Percentiles rank a stretch among this genome's conserved stretches.
Conservation (phyloP, 371 early-diverging fungal species). For the Actinomortierella ambigua region DNA sequence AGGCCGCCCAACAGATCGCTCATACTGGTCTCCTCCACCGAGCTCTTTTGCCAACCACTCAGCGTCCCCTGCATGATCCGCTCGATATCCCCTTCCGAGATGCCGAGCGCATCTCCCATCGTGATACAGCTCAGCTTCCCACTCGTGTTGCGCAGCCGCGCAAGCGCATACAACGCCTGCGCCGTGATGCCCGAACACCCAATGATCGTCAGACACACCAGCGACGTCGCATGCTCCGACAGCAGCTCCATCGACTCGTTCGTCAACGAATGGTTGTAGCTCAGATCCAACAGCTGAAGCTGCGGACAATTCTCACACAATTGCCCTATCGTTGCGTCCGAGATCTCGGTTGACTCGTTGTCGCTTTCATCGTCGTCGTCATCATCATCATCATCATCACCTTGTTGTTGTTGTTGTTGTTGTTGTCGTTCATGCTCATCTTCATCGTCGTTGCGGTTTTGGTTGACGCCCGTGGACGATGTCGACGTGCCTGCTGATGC, state of each 20-base stretch:
- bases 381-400: background rate
- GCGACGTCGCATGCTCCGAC: slow-evolving; percentile 24
- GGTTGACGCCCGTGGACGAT: too few species aligned
- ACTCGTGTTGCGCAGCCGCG: slow-evolving; percentile 26
- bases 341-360: slow-evolving; percentile 9
- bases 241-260: slow-evolving; percentile 40
- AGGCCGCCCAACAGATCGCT: slow-evolving; percentile 41
- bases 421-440: background rate
- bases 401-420: background rate
- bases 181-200: slow-evolving; percentile 44
- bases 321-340: slow-evolving; percentile 21
- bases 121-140: slow-evolving; percentile 46
- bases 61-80: slow-evolving; percentile 43
- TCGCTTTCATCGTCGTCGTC: background rate
- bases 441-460: background rate
- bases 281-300: slow-evolving; percentile 43
- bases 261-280: slow-evolving; percentile 38
- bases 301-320: slow-evolving; percentile 36
- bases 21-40: slow-evolving; percentile 39
- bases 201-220: slow-evolving; percentile 47
- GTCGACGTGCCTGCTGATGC: too few species aligned
- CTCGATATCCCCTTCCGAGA: slow-evolving; percentile 46
- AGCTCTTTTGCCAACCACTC: slow-evolving; percentile 47
- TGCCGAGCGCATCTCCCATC: slow-evolving; percentile 47
- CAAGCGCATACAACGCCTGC: slow-evolving; percentile 24